Base-by-base conservation (phyloP, 108 stramenopile genomes). In the Nitzschia inconspicua region DNA sequence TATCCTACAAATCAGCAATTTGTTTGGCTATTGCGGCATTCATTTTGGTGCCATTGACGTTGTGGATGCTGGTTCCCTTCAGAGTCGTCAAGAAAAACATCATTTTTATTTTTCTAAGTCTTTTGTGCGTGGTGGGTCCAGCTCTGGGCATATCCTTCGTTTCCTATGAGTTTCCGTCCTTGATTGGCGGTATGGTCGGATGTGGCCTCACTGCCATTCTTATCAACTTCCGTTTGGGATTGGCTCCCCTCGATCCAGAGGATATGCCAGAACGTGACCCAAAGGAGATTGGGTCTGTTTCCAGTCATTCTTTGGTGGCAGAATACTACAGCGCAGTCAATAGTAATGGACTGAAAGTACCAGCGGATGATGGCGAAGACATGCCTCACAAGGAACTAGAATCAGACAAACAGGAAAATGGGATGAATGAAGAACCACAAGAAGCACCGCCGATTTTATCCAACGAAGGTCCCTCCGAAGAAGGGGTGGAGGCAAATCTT, bases 101-200 rank as follows among this genome's bases (percentile, higher is more conserved):
- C 14, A 7, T 79, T 18, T 85, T 85, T 42, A 36, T 79, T 18
- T 52, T 69, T 32, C 44, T 79, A 27, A 47, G 66, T 9, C 28
- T 79, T 28, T 35, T 41, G 18, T 37, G 50, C 4, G 48, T 46
- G 11, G 63, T 85, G 36, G 56, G 50, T 11, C 84, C 84, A 0
- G 63, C 70, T 22, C 26, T 81, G 20, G 84, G 71, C 10, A 27
- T 85, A 6, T 55, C 75, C 14, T 66, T 76, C 44, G 67, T 72
- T 11, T 65, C 36, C 30, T 72, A 75, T 43, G 79, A 81, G 68
- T 85, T 85, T 35, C 84, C 84, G 0, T 66, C 79, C 2, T 57
- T 85, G 46, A 52, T 85, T 46, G 84, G 79, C 39, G 84, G 84
- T 44, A 66, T 85, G 57, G 44, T 81, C 5, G 84, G 84, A 2